Percentiles rank a stretch among this genome's conserved stretches.
phyloP scores from a whole-genome alignment of 768 basidiomycete species.

The Mycena rosella region DNA sequence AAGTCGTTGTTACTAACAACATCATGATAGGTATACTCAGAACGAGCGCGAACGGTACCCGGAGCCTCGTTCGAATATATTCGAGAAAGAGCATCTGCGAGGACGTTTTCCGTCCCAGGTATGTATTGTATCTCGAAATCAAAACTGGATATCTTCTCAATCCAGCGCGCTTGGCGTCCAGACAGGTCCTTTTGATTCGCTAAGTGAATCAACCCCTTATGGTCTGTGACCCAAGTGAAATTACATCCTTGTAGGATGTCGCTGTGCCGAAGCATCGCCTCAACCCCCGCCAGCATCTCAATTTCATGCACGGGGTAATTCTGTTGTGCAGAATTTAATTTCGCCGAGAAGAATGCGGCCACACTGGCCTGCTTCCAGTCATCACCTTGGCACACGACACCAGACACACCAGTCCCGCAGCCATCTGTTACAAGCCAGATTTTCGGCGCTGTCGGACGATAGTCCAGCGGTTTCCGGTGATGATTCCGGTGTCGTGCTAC shows the following conservation, averaged over 20 bases:
- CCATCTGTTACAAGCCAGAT: conserved; percentile 4
- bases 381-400: not conserved
- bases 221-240: not conserved
- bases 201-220: not conserved
- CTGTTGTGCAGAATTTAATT: not conserved
- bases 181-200: conserved; percentile 1
- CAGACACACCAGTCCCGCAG: not conserved
- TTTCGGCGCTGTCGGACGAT: not conserved
- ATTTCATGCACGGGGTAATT: not conserved
- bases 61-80: not conserved
- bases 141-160: conserved; percentile 6
- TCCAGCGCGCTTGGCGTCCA: not conserved
- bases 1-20: not conserved
- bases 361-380: not conserved
- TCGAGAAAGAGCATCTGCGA: not conserved
- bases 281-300: not conserved
- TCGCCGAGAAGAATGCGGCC: not conserved
- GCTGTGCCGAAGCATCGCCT: not conserved
- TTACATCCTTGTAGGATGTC: not conserved
- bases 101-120: not conserved
- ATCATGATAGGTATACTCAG: not conserved
- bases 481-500: not conserved
- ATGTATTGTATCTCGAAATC: conserved; percentile 4
- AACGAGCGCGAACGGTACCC: not conserved
- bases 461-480: not conserved